These are phyloP conservation scores for Xerophyta viscosa DNA, from an alignment of 106 monocot genomes.

Conservation along the genomic window DNA sequence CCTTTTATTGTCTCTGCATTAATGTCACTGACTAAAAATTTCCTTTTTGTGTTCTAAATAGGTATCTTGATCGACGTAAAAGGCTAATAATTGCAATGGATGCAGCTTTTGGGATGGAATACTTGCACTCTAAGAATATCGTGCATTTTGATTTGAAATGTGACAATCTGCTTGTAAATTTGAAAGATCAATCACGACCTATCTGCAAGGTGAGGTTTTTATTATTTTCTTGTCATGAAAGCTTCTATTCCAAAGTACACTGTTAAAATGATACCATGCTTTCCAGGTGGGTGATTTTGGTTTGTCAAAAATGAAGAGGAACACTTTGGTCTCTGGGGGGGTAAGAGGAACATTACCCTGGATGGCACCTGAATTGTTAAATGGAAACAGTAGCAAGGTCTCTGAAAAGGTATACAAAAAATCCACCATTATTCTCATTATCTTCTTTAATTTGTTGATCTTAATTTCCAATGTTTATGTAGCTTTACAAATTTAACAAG, in stretches of 20 bases:
- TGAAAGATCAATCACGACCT: conserved; percentile 78
- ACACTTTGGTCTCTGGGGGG: conserved; percentile 92
- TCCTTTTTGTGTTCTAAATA: conserved; percentile 17
- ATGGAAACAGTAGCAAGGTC: conserved; percentile 70
- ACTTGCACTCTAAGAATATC: conserved; percentile 87
- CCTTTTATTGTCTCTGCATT: not conserved
- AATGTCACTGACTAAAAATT: not conserved
- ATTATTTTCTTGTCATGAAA: not conserved
- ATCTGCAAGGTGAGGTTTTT: conserved; percentile 78
- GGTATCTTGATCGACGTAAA: conserved; percentile 81
- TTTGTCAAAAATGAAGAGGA: conserved; percentile 80
- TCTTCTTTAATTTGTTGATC: too few species aligned
- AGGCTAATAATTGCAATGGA: conserved; percentile 88
- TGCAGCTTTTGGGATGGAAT: conserved; percentile 98
- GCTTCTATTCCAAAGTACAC: too few species aligned
- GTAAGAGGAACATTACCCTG: conserved; percentile 94
- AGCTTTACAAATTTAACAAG: too few species aligned
- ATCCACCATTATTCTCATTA: too few species aligned
- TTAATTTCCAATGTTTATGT: too few species aligned
- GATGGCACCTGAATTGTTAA: conserved; percentile 94
- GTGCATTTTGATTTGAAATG: conserved; percentile 99
- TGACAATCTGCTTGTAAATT: conserved; percentile 90
- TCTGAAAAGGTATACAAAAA: conserved; percentile 98
- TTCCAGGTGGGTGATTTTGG: conserved; percentile 88
- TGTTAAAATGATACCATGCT: too few species aligned